Evolutionary conservation across 2,329 filamentous ascomycete genomes (phyloP), one percentile per base, ranked within the genome.

Genomic region (Sarocladium oryzae): DNA sequence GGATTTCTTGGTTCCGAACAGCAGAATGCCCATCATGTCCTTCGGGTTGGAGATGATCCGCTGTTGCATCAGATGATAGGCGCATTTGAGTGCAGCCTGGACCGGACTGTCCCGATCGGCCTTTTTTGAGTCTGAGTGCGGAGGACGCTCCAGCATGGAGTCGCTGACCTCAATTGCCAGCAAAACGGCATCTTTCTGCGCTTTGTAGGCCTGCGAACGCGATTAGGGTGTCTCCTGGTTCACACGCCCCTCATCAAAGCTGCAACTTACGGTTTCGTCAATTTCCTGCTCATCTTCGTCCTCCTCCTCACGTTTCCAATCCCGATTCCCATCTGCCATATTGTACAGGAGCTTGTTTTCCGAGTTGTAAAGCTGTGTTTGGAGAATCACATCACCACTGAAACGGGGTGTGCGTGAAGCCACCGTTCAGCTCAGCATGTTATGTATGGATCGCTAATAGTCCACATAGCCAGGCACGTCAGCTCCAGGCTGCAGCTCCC

Each of bases 1-100:
- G 35, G 89, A 88, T 68, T 88, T 81, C 61, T 95, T 77, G 0
- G 93, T 99, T 8, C 91, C 91, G 64, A 95, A 99, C 1, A 99
- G 75, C 33, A 99, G 67, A 23, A 99, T 86, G 2, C 92, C 91
- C 80, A 99, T 96, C 88, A 96, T 95, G 55, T 99, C 93, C 62
- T 86, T 91, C 1, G 93, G 93, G 55, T 91, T 92, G 3, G 92
- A 92, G 60, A 99, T 97, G 67, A 99, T 97, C 60, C 93, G 89
- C 71, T 97, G 92, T 70, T 97, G 89, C 89, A 99, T 96, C 50
- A 99, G 76, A 62, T 89, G 83, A 62, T 95, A 95, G 53, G 92
- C 93, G 61, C 89, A 96, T 75, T 96, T 96, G 48, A 99, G 71
- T 3, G 93, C 91, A 15, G 92, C 91, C 50, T 85, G 78, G 1